Percentiles rank a stretch among this genome's conserved stretches.
phyloP scores from a whole-genome alignment of 768 basidiomycete genomes.

The Podaxis pistillaris region DNA sequence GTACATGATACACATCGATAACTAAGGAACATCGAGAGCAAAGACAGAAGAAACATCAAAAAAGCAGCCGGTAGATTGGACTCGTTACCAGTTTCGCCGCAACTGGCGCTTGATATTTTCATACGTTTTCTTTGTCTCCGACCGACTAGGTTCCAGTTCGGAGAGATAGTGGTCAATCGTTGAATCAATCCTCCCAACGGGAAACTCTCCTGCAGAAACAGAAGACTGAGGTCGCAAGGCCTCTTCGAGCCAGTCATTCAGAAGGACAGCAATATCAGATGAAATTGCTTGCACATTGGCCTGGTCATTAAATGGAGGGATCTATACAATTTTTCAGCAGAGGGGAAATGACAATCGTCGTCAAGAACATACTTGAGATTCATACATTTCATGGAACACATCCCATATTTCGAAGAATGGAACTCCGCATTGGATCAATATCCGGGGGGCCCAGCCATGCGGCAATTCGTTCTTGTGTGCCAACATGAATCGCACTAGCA shows the following conservation, averaged over 20 bases:
- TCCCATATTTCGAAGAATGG: constrained; percentile 84
- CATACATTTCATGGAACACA: constrained; percentile 81
- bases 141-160: constrained; percentile 61
- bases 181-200: constrained; percentile 72
- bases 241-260: constrained; percentile 79
- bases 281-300: constrained; percentile 78
- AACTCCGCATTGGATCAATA: constrained; percentile 79
- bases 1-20: constrained; percentile 4
- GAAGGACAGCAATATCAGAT: constrained; percentile 76
- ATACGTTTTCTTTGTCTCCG: constrained; percentile 63
- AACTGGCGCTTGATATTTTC: constrained; percentile 72
- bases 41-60: constrained; percentile 17
- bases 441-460: constrained; percentile 79
- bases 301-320: constrained; percentile 83
- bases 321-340: constrained; percentile 34
- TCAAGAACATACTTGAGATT: constrained; percentile 67
- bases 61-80: constrained; percentile 5
- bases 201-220: constrained; percentile 63
- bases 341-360: not conserved
- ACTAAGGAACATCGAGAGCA: constrained; percentile 4
- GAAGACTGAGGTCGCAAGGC: constrained; percentile 72
- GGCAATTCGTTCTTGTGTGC: constrained; percentile 56
- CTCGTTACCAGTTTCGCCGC: constrained; percentile 62
- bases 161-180: constrained; percentile 73
- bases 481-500: constrained; percentile 74